These are phyloP conservation scores for Jacaranda copaia DNA, from an alignment of 257 asterid species.

Conservation along the genomic window DNA sequence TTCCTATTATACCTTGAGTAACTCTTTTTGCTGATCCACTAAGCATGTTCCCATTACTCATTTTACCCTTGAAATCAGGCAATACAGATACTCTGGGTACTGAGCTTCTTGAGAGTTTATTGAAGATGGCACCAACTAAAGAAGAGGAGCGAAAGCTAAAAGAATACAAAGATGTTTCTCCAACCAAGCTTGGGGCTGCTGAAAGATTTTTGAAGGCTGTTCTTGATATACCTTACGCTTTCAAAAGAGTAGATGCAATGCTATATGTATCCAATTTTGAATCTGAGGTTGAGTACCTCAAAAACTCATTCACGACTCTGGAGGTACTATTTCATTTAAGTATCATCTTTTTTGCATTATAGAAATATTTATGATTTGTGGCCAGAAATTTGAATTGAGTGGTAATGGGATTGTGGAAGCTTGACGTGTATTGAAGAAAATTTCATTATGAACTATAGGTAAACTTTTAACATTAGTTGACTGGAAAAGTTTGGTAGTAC, in stretches of 20 bases:
- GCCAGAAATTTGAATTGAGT: constrained; percentile 12
- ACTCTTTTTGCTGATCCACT: not conserved
- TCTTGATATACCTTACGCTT: constrained; percentile 89
- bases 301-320: constrained; percentile 79
- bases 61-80: constrained; percentile 61
- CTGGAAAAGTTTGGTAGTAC: too few relatives aligned
- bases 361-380: not conserved
- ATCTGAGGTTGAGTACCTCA: constrained; percentile 89
- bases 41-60: constrained; percentile 12
- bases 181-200: constrained; percentile 90
- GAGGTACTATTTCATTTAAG: constrained; percentile 70
- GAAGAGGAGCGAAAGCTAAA: constrained; percentile 93
- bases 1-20: not conserved
- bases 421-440: not conserved
- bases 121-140: constrained; percentile 97
- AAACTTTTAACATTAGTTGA: too few relatives aligned
- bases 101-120: constrained; percentile 91
- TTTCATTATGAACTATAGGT: constrained; percentile 19
- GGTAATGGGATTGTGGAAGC: constrained; percentile 16
- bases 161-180: constrained; percentile 79
- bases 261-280: constrained; percentile 86
- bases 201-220: constrained; percentile 90
- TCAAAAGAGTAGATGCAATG: constrained; percentile 91
- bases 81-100: constrained; percentile 81
- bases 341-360: constrained; percentile 27